Percentiles rank a stretch among this genome's conserved stretches.
These are phyloP conservation scores for Penicillium sp. DNA, from an alignment of 2,329 filamentous ascomycete species.

Conservation along the genomic window DNA sequence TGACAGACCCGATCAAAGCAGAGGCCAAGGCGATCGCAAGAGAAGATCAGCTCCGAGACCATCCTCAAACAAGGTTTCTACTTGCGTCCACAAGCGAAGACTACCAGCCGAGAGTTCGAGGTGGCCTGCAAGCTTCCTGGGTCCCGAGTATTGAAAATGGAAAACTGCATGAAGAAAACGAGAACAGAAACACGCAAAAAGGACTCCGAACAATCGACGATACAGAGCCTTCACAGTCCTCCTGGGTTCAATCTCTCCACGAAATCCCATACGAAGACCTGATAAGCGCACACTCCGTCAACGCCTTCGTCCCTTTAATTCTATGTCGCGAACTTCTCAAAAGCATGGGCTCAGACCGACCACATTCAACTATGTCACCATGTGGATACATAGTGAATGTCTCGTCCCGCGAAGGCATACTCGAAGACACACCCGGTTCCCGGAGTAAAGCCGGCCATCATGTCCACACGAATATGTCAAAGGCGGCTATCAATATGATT, in stretches of 20 bases:
- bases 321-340: constrained; percentile 41
- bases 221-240: constrained; percentile 25
- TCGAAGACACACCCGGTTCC: constrained; percentile 25
- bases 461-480: constrained; percentile 46
- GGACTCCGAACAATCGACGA: constrained; percentile 9
- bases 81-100: not conserved
- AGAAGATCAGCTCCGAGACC: constrained; percentile 21
- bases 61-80: not conserved
- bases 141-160: constrained; percentile 29
- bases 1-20: constrained; percentile 36
- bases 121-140: constrained; percentile 19
- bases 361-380: not conserved
- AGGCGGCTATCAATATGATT: constrained; percentile 46
- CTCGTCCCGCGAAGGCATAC: constrained; percentile 41
- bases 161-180: constrained; percentile 18
- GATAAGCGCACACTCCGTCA: constrained; percentile 41
- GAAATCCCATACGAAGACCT: constrained; percentile 45
- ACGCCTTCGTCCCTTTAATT: constrained; percentile 43
- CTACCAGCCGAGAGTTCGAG: constrained; percentile 18
- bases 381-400: constrained; percentile 32
- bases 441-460: constrained; percentile 35
- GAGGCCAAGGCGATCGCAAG: constrained; percentile 31
- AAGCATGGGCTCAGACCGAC: not conserved
- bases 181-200: constrained; percentile 20
- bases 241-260: constrained; percentile 37